These are phyloP conservation scores for Xylaria nigripes DNA, from an alignment of 495 filamentous ascomycete species.

Conservation along the genomic window DNA sequence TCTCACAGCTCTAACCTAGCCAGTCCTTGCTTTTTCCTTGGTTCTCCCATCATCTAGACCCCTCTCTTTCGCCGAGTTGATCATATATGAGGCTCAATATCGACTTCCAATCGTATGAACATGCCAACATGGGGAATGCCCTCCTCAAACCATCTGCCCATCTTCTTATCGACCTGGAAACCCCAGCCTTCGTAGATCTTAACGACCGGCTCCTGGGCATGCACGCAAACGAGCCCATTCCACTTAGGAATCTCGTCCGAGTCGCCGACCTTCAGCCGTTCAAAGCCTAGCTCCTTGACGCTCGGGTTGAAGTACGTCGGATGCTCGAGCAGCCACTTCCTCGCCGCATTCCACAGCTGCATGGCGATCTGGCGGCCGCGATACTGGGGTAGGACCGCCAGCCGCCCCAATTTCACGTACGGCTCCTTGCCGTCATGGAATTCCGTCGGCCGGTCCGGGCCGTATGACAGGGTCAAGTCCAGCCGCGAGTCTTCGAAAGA, in stretches of 20 bases:
- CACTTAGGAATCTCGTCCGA: conserved; percentile 40
- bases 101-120: conserved; percentile 41
- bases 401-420: conserved; percentile 68
- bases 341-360: conserved; percentile 52
- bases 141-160: conserved; percentile 77
- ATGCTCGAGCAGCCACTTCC: conserved; percentile 55
- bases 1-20: background rate
- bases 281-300: conserved; percentile 35
- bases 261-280: conserved; percentile 15
- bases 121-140: conserved; percentile 81
- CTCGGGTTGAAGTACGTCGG: conserved; percentile 42
- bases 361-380: conserved; percentile 55
- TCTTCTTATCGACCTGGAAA: conserved; percentile 58
- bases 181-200: conserved; percentile 55
- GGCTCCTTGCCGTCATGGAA: conserved; percentile 54
- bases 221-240: conserved; percentile 63
- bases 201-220: conserved; percentile 60
- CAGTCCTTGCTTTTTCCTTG: background rate
- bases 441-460: conserved; percentile 33
- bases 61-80: background rate
- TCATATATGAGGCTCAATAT: background rate
- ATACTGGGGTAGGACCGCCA: conserved; percentile 58
- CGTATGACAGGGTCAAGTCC: conserved; percentile 22
- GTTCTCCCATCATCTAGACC: too few relatives aligned
- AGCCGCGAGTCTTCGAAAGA: conserved; percentile 8